Evolutionary conservation across 352 stramenopile species (phyloP).

Genomic region (Paralagenidium karlingii): DNA sequence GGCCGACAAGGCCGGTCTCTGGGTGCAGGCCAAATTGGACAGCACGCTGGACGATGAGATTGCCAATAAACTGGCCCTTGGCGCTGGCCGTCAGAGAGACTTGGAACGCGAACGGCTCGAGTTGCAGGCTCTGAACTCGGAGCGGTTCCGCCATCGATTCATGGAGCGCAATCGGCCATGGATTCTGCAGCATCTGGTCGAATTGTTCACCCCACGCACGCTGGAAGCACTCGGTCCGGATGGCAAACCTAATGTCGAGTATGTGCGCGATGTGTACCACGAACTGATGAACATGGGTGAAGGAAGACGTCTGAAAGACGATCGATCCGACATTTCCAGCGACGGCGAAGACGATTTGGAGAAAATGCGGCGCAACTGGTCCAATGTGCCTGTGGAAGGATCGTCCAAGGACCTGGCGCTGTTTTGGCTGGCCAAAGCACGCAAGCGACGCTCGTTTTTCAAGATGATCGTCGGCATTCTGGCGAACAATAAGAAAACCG

Average conservation of each 20-base stretch:
- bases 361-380: constrained; percentile 78
- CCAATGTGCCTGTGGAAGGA: constrained; percentile 70
- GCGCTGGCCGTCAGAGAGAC: constrained; percentile 88
- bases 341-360: constrained; percentile 88
- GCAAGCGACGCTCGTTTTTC: constrained; percentile 86
- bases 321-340: constrained; percentile 88
- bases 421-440: constrained; percentile 87
- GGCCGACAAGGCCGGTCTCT: constrained; percentile 79
- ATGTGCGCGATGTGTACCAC: constrained; percentile 93
- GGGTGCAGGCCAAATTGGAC: constrained; percentile 87
- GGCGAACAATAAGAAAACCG: constrained; percentile 63
- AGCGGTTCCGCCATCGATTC: constrained; percentile 94
- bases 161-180: constrained; percentile 94
- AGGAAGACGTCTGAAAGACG: constrained; percentile 69
- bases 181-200: constrained; percentile 93
- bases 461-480: constrained; percentile 82
- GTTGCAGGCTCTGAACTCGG: constrained; percentile 93
- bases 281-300: constrained; percentile 91
- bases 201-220: constrained; percentile 91
- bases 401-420: constrained; percentile 81
- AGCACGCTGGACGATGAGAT: constrained; percentile 94
- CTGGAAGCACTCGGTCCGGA: constrained; percentile 53
- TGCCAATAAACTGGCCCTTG: constrained; percentile 89
- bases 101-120: constrained; percentile 93
- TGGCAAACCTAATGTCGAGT: constrained; percentile 84